Base-by-base conservation (phyloP, 768 basidiomycete species). In the Gautieria morchelliformis region DNA sequence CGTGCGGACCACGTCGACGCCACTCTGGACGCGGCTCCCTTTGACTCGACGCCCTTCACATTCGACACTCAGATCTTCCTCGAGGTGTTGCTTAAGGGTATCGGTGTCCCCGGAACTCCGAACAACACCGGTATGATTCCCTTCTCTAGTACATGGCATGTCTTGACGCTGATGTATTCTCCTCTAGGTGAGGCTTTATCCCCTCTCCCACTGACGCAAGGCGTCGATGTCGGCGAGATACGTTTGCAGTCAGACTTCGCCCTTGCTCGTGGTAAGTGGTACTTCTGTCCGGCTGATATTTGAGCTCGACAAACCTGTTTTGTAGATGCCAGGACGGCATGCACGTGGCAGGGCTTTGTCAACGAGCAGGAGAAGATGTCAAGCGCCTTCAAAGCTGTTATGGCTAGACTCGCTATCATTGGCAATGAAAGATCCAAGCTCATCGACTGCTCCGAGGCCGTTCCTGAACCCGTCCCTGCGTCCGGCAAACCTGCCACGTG, bases 391-490 rank as follows among this genome's bases (percentile, higher is more conserved):
- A 69, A 66, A 15, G 67, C 67, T 15, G 76, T 72, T 14, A 74
- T 78, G 73, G 63, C 67, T 35, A 79, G 77, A 63, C 61, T 78
- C 32, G 71, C 74, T 7, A 59, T 74, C n/a, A 57, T 77, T 40
- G 78, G 74, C 14, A 74, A 77, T 42, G 68, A 76, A 59, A 58
- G 58, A 12, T 63, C 58, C 54, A 60, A 64, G 5, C 56, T 78
- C 58, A 66, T 72, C 37, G 76, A 77, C 64, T 78, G 76, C 63
- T 73, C 71, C 4, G 75, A 77, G 44, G 72, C 76, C 54, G 75
- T 77, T 35, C 75, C 76, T 4, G 47, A 54, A 20, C 65, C 70
- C 53, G 12, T 55, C 2, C 58, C 60, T 15, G 40, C 60, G 10
- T 20, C 19, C 58, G 63, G 6, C 49, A 61, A 60, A 22, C 30